Evolutionary conservation across 139 green algal genomes (phyloP).

Genomic region (Closterium sp.): DNA sequence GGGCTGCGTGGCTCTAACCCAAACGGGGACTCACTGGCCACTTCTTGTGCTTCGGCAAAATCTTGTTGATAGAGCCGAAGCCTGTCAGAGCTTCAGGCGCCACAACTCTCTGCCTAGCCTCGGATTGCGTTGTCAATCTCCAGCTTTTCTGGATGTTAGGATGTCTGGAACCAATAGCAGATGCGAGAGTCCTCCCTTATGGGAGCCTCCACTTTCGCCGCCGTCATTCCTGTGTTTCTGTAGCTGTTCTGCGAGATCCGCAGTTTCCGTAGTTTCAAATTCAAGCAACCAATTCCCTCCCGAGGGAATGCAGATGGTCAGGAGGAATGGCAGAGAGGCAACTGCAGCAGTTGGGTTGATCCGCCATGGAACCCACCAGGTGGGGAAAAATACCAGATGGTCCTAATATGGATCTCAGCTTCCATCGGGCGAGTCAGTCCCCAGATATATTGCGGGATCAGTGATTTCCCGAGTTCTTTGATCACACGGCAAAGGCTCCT

Average conservation of each 20-base stretch:
- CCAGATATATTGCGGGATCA: not conserved
- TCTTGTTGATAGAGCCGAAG: too few relatives aligned
- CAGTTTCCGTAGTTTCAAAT: too few relatives aligned
- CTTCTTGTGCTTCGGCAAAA: too few relatives aligned
- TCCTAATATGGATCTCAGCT: not conserved
- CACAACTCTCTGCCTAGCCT: not conserved
- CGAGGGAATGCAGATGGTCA: not conserved
- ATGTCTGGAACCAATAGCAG: not conserved
- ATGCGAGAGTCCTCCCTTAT: too few relatives aligned
- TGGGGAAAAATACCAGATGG: not conserved
- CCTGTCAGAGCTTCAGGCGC: too few relatives aligned
- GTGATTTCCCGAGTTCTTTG: not conserved
- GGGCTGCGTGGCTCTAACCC: too few relatives aligned
- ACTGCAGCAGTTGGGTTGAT: too few relatives aligned
- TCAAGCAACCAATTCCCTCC: not conserved
- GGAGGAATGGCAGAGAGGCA: not conserved
- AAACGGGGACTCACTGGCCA: too few relatives aligned
- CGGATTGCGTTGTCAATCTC: not conserved
- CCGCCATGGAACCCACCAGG: not conserved
- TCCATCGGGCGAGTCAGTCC: not conserved
- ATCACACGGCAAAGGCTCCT: not conserved
- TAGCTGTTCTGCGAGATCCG: too few relatives aligned
- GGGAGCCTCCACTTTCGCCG: too few relatives aligned
- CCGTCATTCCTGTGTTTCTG: too few relatives aligned
- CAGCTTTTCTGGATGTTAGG: not conserved